These are phyloP conservation scores for Trichoderma orchidacearum DNA, from an alignment of 495 filamentous ascomycete genomes.

Conservation along the genomic window DNA sequence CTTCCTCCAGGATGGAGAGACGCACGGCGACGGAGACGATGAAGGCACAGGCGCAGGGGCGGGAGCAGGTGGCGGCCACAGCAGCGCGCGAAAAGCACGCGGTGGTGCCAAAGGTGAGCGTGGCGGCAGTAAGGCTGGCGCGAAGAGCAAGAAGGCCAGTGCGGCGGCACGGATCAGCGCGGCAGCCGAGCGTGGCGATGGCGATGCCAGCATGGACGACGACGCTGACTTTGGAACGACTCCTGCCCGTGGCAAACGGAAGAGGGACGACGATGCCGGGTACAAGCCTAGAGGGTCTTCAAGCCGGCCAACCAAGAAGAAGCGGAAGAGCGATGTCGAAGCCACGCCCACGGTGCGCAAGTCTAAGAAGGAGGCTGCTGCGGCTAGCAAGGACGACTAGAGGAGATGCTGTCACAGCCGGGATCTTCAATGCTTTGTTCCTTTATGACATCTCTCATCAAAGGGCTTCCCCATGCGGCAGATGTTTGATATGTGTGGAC, in stretches of 20 bases:
- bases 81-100: constrained; percentile 10
- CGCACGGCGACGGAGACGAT: constrained; percentile 21
- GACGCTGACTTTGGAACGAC: constrained; percentile 35
- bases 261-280: constrained; percentile 56
- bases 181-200: background rate
- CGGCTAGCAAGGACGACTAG: background rate
- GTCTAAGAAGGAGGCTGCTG: constrained; percentile 13
- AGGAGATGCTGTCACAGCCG: background rate
- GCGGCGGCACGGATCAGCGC: constrained; percentile 22
- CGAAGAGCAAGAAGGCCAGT: constrained; percentile 22
- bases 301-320: constrained; percentile 50
- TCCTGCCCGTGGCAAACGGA: constrained; percentile 19
- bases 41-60: constrained; percentile 19
- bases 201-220: constrained; percentile 32
- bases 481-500: no score
- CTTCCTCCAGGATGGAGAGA: constrained; percentile 70
- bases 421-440: no score
- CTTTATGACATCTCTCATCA: no score
- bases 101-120: constrained; percentile 9
- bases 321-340: constrained; percentile 32
- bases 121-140: constrained; percentile 3
- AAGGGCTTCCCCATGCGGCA: no score
- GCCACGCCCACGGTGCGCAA: constrained; percentile 12
- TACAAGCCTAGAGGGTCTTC: constrained; percentile 55
- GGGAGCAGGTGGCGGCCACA: constrained; percentile 23